These are phyloP conservation scores for Phytophthora cactorum DNA, from an alignment of 352 stramenopile genomes.

Conservation along the genomic window DNA sequence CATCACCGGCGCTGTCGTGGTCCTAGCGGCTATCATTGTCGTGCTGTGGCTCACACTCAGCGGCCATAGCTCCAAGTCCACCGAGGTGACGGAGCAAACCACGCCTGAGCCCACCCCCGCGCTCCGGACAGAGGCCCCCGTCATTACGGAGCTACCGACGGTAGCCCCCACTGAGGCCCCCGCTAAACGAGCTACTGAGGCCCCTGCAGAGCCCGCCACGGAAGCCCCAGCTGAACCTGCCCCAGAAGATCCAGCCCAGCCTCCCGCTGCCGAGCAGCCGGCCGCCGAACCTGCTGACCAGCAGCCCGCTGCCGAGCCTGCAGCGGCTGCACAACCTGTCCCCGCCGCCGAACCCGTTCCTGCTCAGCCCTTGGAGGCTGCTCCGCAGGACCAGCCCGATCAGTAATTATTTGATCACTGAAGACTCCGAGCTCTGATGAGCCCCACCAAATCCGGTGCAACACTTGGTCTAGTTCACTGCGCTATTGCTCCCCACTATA, in stretches of 20 bases:
- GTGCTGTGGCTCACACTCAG: slow-evolving; percentile 42
- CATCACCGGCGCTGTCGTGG: slow-evolving; percentile 39
- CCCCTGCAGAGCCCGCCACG: slow-evolving; percentile 1
- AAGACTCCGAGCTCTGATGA: not conserved
- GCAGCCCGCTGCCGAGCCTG: slow-evolving; percentile 2
- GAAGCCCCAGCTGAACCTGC: not conserved
- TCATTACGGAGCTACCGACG: slow-evolving; percentile 14
- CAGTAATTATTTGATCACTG: slow-evolving; percentile 17
- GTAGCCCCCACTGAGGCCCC: slow-evolving; percentile 23
- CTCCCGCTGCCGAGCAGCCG: slow-evolving; percentile 9
- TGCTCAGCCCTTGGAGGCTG: not conserved
- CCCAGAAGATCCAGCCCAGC: not conserved
- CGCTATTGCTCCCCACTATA: slow-evolving; percentile 21
- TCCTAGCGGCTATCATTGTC: slow-evolving; percentile 34
- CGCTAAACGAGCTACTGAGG: slow-evolving; percentile 3
- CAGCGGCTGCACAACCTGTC: not conserved
- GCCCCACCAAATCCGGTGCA: not conserved
- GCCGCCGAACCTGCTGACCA: slow-evolving; percentile 6
- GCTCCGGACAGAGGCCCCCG: slow-evolving; percentile 24
- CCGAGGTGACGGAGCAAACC: slow-evolving; percentile 22
- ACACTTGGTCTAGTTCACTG: slow-evolving; percentile 13
- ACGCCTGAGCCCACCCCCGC: slow-evolving; percentile 32
- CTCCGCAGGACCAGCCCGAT: slow-evolving; percentile 6
- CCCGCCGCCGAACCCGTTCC: slow-evolving; percentile 1
- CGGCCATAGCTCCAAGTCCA: slow-evolving; percentile 36